Conservation (phyloP, 2,329 filamentous ascomycete species). For the Trichophyton simii region DNA sequence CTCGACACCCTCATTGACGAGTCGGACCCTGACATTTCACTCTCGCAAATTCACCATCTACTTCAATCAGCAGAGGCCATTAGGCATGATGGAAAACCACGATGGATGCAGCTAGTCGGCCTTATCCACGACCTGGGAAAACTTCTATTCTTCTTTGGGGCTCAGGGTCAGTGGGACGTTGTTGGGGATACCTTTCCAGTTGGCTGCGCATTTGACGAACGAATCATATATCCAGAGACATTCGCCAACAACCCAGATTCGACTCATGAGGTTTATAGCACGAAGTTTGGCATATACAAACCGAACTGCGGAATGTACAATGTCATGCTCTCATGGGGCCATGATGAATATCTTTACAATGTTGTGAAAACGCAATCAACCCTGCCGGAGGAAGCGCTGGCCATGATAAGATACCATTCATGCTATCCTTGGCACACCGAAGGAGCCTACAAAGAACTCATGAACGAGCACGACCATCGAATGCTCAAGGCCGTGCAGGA, state of each 20-base stretch:
- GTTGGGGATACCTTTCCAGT: slow-evolving; percentile 51
- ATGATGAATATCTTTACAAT: slow-evolving; percentile 50
- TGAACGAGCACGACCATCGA: slow-evolving; percentile 66
- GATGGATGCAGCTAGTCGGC: slow-evolving; percentile 25
- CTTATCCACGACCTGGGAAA: slow-evolving; percentile 28
- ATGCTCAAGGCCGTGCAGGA: slow-evolving; percentile 73
- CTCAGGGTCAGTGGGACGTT: slow-evolving; percentile 85
- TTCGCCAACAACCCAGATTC: slow-evolving; percentile 67
- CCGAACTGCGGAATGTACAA: slow-evolving; percentile 73
- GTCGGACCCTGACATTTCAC: slow-evolving; percentile 75
- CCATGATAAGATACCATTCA: slow-evolving; percentile 87
- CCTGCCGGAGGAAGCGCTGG: slow-evolving; percentile 67
- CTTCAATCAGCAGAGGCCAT: slow-evolving; percentile 88
- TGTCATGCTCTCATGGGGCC: slow-evolving; percentile 77
- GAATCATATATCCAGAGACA: slow-evolving; percentile 64
- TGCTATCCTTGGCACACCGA: slow-evolving; percentile 87
- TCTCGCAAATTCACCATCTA: slow-evolving; percentile 81
- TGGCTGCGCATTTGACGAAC: slow-evolving; percentile 43
- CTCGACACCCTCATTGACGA: slow-evolving; percentile 85
- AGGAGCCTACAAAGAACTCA: slow-evolving; percentile 68
- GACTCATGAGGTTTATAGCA: slow-evolving; percentile 57
- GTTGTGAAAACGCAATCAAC: slow-evolving; percentile 71
- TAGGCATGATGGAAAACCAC: slow-evolving; percentile 49
- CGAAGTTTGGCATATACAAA: slow-evolving; percentile 66
- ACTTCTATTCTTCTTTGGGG: slow-evolving; percentile 39